Evolutionary conservation across 495 filamentous ascomycete species (phyloP).

Genomic region (Letharia columbiana): DNA sequence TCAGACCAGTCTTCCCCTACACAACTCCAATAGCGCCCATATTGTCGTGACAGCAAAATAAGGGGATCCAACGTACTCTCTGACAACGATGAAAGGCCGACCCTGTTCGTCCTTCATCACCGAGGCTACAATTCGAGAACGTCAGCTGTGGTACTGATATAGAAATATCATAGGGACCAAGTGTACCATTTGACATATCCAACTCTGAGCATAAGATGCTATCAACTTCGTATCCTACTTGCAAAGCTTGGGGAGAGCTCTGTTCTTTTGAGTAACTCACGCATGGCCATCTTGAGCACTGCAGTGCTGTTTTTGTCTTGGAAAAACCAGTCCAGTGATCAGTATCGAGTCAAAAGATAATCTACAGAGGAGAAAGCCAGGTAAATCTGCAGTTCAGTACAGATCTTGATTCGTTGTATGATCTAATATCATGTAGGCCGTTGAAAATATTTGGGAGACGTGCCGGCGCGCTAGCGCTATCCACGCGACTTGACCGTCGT

Average conservation of each 20-base stretch:
- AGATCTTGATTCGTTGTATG: background rate
- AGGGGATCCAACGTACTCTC: conserved; percentile 65
- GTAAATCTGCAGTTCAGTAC: no score
- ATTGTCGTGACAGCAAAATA: background rate
- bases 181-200: conserved; percentile 65
- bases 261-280: conserved; percentile 35
- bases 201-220: conserved; percentile 45
- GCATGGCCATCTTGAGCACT: conserved; percentile 51
- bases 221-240: conserved; percentile 26
- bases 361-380: background rate
- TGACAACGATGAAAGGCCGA: conserved; percentile 93
- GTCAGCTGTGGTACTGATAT: conserved; percentile 26
- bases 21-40: background rate
- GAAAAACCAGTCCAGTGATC: background rate
- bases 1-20: conserved; percentile 17
- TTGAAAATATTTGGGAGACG: conserved; percentile 15
- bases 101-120: conserved; percentile 90
- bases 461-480: conserved; percentile 20
- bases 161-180: background rate
- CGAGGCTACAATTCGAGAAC: conserved; percentile 43
- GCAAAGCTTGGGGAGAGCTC: conserved; percentile 29
- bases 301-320: background rate
- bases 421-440: background rate
- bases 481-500: conserved; percentile 22
- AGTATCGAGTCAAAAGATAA: background rate